Evolutionary conservation across 73 alveolate species (phyloP).

Genomic region (Paramecium caudatum): DNA sequence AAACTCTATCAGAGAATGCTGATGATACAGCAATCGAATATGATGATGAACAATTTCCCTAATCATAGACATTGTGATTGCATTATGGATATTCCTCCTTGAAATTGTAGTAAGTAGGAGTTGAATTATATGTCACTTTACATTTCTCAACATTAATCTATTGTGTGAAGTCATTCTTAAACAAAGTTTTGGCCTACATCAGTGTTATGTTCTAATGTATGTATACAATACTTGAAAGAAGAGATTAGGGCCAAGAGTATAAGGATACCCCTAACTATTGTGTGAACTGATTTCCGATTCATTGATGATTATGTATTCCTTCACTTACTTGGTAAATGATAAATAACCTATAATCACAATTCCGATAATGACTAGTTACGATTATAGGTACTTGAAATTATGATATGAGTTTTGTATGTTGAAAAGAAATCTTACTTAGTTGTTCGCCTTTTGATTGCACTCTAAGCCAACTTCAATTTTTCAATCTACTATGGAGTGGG

Average conservation of each 20-base stretch:
- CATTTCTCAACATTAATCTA: conserved; percentile 4
- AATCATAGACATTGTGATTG: neutral
- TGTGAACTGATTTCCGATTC: neutral
- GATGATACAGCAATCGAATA: conserved; percentile 55
- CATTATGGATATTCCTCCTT: conserved; percentile 13
- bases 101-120: conserved; percentile 6
- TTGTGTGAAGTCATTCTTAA: conserved; percentile 50
- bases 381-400: neutral
- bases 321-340: neutral
- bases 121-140: neutral
- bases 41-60: conserved; percentile 65
- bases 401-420: neutral
- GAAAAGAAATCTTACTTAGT: neutral
- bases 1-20: conserved; percentile 63
- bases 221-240: neutral
- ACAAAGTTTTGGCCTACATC: conserved; percentile 32
- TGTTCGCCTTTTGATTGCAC: conserved; percentile 35
- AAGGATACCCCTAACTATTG: conserved; percentile 33
- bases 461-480: neutral
- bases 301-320: neutral
- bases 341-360: neutral
- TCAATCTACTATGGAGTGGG: conserved; percentile 41
- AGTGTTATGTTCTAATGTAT: neutral
- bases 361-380: conserved; percentile 9
- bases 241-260: neutral